Percentiles rank a stretch among this genome's conserved stretches.
These are phyloP conservation scores for Syncephalis plumigaleata DNA, from an alignment of 371 early-diverging fungal genomes.

Conservation along the genomic window DNA sequence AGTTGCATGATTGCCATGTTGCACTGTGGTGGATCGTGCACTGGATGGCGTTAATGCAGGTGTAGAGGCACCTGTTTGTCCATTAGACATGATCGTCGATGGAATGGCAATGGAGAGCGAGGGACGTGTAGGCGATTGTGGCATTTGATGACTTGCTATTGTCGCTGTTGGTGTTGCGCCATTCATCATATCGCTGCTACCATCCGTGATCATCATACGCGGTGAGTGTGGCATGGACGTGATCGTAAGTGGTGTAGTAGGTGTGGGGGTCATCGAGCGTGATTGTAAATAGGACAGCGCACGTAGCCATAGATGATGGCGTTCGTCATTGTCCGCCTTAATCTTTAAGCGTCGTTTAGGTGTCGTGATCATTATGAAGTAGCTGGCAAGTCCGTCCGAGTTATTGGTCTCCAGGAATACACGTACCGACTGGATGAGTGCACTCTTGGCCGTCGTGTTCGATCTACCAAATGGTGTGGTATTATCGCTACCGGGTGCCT, in stretches of 20 bases:
- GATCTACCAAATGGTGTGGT: conserved; percentile 11
- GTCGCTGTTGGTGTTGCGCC: no score
- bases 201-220: no score
- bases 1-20: no score
- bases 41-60: no score
- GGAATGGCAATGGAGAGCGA: no score
- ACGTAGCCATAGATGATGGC: background rate
- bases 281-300: background rate
- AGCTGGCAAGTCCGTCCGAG: background rate
- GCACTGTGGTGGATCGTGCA: no score
- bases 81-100: no score
- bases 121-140: no score
- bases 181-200: no score
- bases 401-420: background rate
- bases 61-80: no score
- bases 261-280: background rate
- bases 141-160: no score
- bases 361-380: background rate
- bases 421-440: background rate
- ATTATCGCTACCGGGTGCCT: conserved; percentile 39
- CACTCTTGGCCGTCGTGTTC: conserved; percentile 4
- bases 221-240: no score
- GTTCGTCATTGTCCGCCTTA: conserved; percentile 1
- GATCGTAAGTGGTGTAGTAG: background rate
- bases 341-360: conserved; percentile 31